Evolutionary conservation across 106 monocot species (phyloP).

Genomic region (Dioscorea zingiberensis): DNA sequence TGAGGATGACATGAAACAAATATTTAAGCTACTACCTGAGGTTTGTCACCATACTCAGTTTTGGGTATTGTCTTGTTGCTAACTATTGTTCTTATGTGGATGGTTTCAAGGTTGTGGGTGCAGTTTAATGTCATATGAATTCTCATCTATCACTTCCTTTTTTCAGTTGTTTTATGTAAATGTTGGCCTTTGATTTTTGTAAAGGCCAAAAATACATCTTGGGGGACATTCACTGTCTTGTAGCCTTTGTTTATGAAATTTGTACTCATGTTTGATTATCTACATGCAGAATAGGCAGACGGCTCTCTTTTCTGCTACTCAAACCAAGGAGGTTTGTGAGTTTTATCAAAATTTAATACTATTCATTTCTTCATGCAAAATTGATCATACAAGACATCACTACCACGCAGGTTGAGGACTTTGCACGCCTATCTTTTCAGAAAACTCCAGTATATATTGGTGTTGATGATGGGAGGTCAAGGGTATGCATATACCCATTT

Average conservation of each 20-base stretch:
- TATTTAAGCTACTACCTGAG: conserved; percentile 78
- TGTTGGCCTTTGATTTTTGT: background rate
- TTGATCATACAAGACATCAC: too few species aligned
- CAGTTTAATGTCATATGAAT: too few species aligned
- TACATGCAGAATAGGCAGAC: conserved; percentile 77
- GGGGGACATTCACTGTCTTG: background rate
- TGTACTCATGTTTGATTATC: background rate
- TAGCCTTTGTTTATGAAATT: background rate
- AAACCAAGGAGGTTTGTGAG: conserved; percentile 63
- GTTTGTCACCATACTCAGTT: conserved; percentile 20
- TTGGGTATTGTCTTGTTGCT: background rate
- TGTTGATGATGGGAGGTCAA: conserved; percentile 79
- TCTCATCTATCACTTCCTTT: too few species aligned
- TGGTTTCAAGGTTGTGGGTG: too few species aligned
- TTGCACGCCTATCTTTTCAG: conserved; percentile 75
- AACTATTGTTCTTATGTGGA: too few species aligned
- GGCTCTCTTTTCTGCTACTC: conserved; percentile 88
- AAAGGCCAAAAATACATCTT: background rate
- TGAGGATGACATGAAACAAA: conserved; percentile 94
- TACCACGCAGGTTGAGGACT: conserved; percentile 60
- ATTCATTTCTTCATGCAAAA: background rate
- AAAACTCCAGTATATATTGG: conserved; percentile 67
- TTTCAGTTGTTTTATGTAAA: too few species aligned
- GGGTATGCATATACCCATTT: conserved; percentile 25
- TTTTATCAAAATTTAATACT: background rate